These are phyloP conservation scores for Mycocentrospora acerina DNA, from an alignment of 2,329 filamentous ascomycete species.

Conservation along the genomic window DNA sequence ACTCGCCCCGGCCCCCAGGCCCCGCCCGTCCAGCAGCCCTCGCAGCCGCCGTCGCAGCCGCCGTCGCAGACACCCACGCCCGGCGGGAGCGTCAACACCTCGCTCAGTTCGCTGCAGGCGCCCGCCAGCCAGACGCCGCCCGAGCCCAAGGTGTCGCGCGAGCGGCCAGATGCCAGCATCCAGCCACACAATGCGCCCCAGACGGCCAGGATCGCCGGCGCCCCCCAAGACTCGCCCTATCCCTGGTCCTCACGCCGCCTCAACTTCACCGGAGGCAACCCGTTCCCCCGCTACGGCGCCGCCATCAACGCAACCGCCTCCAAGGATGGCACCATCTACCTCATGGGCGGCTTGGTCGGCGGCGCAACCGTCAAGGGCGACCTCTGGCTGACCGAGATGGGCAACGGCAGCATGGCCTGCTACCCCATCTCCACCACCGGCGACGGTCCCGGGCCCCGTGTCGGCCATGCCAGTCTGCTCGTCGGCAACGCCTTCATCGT, in stretches of 20 bases:
- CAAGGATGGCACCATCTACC: slow-evolving; percentile 94
- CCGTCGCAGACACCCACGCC: slow-evolving; percentile 64
- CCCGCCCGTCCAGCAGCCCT: too few species aligned
- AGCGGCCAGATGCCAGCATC: slow-evolving; percentile 56
- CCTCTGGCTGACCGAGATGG: slow-evolving; percentile 95
- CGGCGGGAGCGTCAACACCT: slow-evolving; percentile 68
- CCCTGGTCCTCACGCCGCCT: slow-evolving; percentile 92
- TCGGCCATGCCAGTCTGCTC: slow-evolving; percentile 89
- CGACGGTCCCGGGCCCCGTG: slow-evolving; percentile 90
- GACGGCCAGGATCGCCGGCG: slow-evolving; percentile 39
- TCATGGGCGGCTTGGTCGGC: slow-evolving; percentile 96
- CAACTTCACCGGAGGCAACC: slow-evolving; percentile 83
- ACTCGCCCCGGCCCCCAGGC: slow-evolving; percentile 19
- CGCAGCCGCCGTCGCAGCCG: too few species aligned
- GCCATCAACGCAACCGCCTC: slow-evolving; percentile 91
- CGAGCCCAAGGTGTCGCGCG: slow-evolving; percentile 64
- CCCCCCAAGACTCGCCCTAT: slow-evolving; percentile 75
- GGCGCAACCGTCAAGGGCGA: slow-evolving; percentile 95
- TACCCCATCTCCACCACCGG: slow-evolving; percentile 89
- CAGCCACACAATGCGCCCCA: slow-evolving; percentile 46
- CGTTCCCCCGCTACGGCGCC: slow-evolving; percentile 94
- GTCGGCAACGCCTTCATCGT: slow-evolving; percentile 99
- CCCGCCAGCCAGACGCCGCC: slow-evolving; percentile 60
- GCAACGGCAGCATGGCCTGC: slow-evolving; percentile 77
- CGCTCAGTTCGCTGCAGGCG: slow-evolving; percentile 66